Conservation (phyloP, 169 alveolate genomes). For the Pseudocohnilembus persalinus region DNA sequence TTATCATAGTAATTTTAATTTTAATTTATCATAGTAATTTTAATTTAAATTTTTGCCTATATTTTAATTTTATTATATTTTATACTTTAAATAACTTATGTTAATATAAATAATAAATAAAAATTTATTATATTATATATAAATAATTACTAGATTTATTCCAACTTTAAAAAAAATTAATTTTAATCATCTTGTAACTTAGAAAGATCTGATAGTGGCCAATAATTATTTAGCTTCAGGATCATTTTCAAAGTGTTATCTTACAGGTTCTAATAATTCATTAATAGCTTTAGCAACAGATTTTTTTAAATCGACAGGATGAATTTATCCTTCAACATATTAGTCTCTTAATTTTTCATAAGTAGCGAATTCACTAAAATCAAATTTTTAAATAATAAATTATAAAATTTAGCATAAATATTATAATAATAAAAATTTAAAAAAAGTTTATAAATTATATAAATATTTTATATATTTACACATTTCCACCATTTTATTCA, state of each 20-base stretch:
- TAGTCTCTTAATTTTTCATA: slow-evolving; percentile 89
- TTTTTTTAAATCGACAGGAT: slow-evolving; percentile 96
- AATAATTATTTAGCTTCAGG: slow-evolving; percentile 42
- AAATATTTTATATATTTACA: slow-evolving; percentile 43
- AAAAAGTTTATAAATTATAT: slow-evolving; percentile 36
- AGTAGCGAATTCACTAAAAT: slow-evolving; percentile 78
- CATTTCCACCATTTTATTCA: slow-evolving; percentile 88
- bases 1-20: too few species aligned
- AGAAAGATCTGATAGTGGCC: neutral
- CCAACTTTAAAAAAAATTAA: too few species aligned
- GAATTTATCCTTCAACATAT: slow-evolving; percentile 89
- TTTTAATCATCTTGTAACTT: neutral
- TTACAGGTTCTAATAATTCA: slow-evolving; percentile 94
- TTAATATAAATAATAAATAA: too few species aligned
- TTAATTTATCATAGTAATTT: too few species aligned
- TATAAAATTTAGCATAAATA: slow-evolving; percentile 4
- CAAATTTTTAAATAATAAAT: slow-evolving; percentile 46
- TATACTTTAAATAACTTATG: too few species aligned
- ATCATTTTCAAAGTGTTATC: slow-evolving; percentile 91
- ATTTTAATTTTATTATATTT: too few species aligned
- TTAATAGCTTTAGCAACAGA: slow-evolving; percentile 90
- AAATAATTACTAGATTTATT: too few species aligned
- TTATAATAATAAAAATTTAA: too few species aligned
- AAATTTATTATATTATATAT: too few species aligned
- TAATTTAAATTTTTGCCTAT: too few species aligned